These are phyloP conservation scores for Rubia tinctorum DNA, from an alignment of 305 asterid species.

Conservation along the genomic window DNA sequence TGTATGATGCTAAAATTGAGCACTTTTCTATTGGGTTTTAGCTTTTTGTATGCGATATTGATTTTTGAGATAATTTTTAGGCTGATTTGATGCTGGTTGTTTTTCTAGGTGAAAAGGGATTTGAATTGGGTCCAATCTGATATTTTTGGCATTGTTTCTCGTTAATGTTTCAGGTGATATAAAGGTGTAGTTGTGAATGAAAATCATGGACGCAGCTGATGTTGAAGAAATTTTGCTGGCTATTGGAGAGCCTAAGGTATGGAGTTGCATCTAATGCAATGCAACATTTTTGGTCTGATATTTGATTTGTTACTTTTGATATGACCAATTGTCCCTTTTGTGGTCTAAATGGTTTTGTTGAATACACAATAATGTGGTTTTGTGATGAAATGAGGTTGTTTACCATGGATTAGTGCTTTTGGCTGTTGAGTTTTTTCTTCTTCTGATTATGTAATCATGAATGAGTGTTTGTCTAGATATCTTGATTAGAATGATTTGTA, in stretches of 20 bases:
- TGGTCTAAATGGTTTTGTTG: not conserved
- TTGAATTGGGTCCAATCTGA: conserved; percentile 13
- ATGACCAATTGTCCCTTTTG: not conserved
- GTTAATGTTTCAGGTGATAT: conserved; percentile 28
- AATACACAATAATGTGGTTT: not conserved
- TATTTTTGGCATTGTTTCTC: conserved; percentile 1
- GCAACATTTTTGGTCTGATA: not conserved
- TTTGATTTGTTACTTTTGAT: not conserved
- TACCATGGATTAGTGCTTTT: not conserved
- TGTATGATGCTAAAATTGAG: not conserved
- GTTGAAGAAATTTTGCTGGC: conserved; percentile 72
- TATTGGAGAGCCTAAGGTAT: conserved; percentile 97
- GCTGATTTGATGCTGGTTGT: conserved; percentile 8
- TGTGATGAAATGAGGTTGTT: not conserved
- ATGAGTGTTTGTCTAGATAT: conserved; percentile 4
- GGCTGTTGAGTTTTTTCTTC: no score
- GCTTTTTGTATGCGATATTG: not conserved
- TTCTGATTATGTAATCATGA: not conserved
- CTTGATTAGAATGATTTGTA: conserved; percentile 6
- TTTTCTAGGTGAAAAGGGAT: not conserved
- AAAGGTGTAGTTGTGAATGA: conserved; percentile 24
- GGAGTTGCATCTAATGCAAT: conserved; percentile 6
- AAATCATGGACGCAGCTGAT: conserved; percentile 69
- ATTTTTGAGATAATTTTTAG: not conserved
- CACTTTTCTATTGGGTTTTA: not conserved